Conservation (phyloP, 2,329 filamentous ascomycete genomes). For the Trichophaea hybrida region DNA sequence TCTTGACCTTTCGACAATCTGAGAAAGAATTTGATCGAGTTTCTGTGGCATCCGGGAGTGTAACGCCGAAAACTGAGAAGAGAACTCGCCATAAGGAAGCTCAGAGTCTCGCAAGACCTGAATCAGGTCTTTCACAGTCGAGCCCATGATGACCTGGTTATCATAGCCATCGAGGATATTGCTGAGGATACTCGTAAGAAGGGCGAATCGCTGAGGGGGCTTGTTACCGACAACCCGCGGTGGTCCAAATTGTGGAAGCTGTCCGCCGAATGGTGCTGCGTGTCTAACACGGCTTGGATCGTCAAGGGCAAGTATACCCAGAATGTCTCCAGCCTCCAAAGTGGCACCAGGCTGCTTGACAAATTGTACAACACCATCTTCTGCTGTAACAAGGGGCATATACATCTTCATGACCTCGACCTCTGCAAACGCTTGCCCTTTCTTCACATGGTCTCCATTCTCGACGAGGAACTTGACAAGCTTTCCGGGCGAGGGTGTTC, state of each 20-base stretch:
- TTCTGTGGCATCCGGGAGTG: conserved; percentile 95
- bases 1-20: conserved; percentile 73
- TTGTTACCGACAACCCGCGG: conserved; percentile 83
- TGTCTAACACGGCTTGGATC: conserved; percentile 95
- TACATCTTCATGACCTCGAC: conserved; percentile 99
- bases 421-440: conserved; percentile 86
- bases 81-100: conserved; percentile 92
- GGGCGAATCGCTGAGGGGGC: conserved; percentile 71
- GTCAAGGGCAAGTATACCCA: conserved; percentile 91
- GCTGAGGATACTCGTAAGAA: conserved; percentile 60
- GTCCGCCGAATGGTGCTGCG: conserved; percentile 80
- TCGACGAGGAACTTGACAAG: conserved; percentile 96
- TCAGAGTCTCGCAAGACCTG: conserved; percentile 78
- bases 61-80: conserved; percentile 86
- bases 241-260: conserved; percentile 72
- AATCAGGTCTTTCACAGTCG: conserved; percentile 76
- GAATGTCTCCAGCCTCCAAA: conserved; percentile 90
- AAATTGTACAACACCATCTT: conserved; percentile 90
- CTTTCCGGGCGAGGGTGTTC: conserved; percentile 89
- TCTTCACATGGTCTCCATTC: conserved; percentile 82
- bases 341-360: conserved; percentile 99
- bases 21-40: conserved; percentile 65
- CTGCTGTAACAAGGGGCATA: conserved; percentile 90
- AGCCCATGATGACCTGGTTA: conserved; percentile 90
- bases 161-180: conserved; percentile 91